Evolutionary conservation across 805 yeast species (phyloP), one percentile per base, ranked within the genome.

Genomic region (Kazachstania viticola): DNA sequence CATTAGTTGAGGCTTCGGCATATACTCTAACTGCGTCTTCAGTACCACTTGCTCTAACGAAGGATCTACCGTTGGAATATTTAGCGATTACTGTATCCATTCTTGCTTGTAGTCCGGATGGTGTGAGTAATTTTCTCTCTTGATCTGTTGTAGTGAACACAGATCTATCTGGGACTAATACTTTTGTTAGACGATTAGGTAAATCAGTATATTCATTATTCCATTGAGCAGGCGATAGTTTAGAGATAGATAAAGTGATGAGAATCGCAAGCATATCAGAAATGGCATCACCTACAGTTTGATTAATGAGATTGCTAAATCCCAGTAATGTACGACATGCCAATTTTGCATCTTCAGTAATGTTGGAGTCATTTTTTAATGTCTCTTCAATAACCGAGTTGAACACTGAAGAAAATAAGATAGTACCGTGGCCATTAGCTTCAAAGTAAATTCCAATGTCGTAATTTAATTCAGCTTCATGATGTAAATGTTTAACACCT

Each of bases 391-490:
- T 45, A n/a, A 62, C 51, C 21, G 51, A 46, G 16, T 56, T 56
- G 34, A 73, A 71, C 11, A 60, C 54, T 1, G 72, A 66, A 4
- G 82, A 73, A 52, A 91, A 91, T 14, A 84, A 64, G 5, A 88
- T 94, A 0, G 98, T 91, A 11, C 98, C 98, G 52, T 91, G 98
- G n/a, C 98, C 98, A 53, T 91, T 91, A 33, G 98, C 98, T 62
- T 91, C 98, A 47, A 91, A 91, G 59, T 91, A 91, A 12, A 91
- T 76, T 17, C 98, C 98, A 39, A 88, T 69, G 48, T 85, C 97
- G 49, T 71, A 91, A 27, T 73, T 67, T 37, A 69, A 73, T 1
- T 94, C 91, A 31, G 85, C 94, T 37, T 60, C 69, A 49, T 88
- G 96, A 54, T 91, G 98, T 41, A 91, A 64, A 60, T 91, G 94